phyloP scores from a whole-genome alignment of 2,329 filamentous ascomycete genomes.

The Aspergillus texensis region DNA sequence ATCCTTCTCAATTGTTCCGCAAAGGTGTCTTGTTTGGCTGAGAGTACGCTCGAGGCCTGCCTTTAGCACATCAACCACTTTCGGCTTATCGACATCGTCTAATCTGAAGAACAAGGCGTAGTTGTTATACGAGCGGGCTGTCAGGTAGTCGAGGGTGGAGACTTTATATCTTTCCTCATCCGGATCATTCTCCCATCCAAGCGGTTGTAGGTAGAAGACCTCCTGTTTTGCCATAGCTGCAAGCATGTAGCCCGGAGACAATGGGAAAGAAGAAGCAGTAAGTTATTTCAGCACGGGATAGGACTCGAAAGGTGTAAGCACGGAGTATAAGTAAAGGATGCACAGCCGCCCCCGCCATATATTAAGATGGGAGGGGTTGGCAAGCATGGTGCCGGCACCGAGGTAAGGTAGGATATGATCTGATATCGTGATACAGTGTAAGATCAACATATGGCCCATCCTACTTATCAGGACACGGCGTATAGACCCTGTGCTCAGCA shows the following conservation, averaged over 20 bases:
- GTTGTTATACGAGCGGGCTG: conserved; percentile 39
- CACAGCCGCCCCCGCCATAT: neutral
- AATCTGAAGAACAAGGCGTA: conserved; percentile 46
- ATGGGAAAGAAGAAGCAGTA: neutral
- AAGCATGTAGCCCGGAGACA: neutral
- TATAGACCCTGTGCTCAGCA: neutral
- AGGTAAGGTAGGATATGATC: neutral
- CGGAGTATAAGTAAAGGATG: neutral
- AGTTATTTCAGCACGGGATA: neutral
- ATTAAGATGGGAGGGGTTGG: too few relatives aligned
- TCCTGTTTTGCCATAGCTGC: conserved; percentile 33
- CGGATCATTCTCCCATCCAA: conserved; percentile 42
- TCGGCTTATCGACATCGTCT: conserved; percentile 30
- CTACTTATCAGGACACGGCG: neutral
- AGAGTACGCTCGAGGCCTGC: conserved; percentile 42
- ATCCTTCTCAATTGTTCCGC: conserved; percentile 45
- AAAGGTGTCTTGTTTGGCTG: conserved; percentile 41
- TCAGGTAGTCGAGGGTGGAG: conserved; percentile 42
- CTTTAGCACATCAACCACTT: conserved; percentile 30
- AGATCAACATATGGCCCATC: neutral
- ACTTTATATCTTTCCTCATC: conserved; percentile 42
- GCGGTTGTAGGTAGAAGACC: conserved; percentile 34
- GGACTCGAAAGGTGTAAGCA: neutral
- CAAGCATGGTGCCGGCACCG: neutral
- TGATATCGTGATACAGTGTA: neutral